Percentiles rank a stretch among this genome's conserved stretches.
phyloP scores from a whole-genome alignment of 495 filamentous ascomycete genomes.

The Xylaria telfairii region DNA sequence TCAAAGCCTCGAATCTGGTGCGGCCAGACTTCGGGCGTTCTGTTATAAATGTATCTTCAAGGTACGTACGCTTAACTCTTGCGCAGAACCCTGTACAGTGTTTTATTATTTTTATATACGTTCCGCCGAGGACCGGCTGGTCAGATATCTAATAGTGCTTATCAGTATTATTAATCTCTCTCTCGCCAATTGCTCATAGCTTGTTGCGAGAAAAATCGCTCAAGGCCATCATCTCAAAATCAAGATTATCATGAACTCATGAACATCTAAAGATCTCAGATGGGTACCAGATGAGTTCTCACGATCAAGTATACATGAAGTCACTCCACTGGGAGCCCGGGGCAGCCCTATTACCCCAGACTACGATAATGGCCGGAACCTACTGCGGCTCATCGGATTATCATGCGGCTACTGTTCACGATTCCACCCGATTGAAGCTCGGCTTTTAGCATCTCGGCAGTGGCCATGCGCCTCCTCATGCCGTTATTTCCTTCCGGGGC shows the following conservation, averaged over 20 bases:
- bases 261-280: background rate
- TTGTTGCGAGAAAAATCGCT: conserved; percentile 26
- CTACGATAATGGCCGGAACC: conserved; percentile 29
- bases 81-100: conserved; percentile 13
- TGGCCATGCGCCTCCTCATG: background rate
- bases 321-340: conserved; percentile 15
- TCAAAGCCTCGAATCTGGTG: background rate
- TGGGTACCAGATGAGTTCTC: conserved; percentile 4
- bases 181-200: background rate
- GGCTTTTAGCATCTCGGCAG: conserved; percentile 27
- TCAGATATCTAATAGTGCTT: conserved; percentile 16
- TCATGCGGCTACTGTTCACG: conserved; percentile 26
- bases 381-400: conserved; percentile 26
- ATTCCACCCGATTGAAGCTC: conserved; percentile 31
- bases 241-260: background rate
- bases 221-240: conserved; percentile 14
- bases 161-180: conserved; percentile 23
- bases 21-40: conserved; percentile 20
- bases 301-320: conserved; percentile 20
- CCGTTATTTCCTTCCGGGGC: conserved; percentile 8
- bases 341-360: conserved; percentile 28
- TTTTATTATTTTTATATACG: conserved; percentile 7
- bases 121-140: conserved; percentile 25
- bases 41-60: background rate
- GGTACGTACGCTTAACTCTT: background rate